phyloP scores from a whole-genome alignment of 352 stramenopile species.

The Chrysophaeum taylorii region DNA sequence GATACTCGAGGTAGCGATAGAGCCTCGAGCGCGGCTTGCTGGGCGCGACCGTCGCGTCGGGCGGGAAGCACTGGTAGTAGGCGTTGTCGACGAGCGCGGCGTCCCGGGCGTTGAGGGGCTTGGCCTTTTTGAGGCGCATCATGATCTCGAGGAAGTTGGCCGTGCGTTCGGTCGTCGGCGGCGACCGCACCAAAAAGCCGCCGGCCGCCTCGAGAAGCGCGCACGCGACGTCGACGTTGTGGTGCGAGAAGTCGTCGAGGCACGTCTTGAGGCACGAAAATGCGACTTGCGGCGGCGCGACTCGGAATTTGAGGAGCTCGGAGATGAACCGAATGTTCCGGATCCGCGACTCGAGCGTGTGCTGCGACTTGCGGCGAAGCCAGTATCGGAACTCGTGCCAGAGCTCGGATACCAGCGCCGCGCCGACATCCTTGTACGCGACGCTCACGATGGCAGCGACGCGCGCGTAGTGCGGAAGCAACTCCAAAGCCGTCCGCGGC shows the following conservation, averaged over 20 bases:
- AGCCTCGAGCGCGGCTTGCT: constrained; percentile 39
- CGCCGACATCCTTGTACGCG: constrained; percentile 79
- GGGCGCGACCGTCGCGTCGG: constrained; percentile 31
- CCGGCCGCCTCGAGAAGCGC: constrained; percentile 89
- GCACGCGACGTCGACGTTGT: constrained; percentile 90
- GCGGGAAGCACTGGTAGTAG: constrained; percentile 79
- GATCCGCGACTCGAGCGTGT: constrained; percentile 80
- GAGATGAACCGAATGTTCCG: constrained; percentile 88
- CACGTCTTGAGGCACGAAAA: constrained; percentile 83
- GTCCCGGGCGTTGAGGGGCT: constrained; percentile 66
- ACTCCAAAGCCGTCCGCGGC: constrained; percentile 77
- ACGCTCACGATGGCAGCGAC: constrained; percentile 79
- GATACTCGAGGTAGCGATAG: constrained; percentile 70
- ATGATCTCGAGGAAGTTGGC: constrained; percentile 80
- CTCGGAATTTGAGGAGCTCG: constrained; percentile 90
- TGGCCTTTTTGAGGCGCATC: constrained; percentile 86
- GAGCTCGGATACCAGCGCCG: constrained; percentile 72
- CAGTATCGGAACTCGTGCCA: constrained; percentile 89
- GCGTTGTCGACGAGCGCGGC: constrained; percentile 78
- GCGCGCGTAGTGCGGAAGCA: constrained; percentile 85
- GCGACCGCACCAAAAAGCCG: constrained; percentile 84
- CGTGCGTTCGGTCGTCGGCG: constrained; percentile 77
- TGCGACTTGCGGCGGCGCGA: constrained; percentile 82
- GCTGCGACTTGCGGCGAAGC: constrained; percentile 70
- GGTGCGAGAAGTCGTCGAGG: constrained; percentile 84